Evolutionary conservation across 2,329 filamentous ascomycete species (phyloP).

Genomic region (Penicillium polonicum): DNA sequence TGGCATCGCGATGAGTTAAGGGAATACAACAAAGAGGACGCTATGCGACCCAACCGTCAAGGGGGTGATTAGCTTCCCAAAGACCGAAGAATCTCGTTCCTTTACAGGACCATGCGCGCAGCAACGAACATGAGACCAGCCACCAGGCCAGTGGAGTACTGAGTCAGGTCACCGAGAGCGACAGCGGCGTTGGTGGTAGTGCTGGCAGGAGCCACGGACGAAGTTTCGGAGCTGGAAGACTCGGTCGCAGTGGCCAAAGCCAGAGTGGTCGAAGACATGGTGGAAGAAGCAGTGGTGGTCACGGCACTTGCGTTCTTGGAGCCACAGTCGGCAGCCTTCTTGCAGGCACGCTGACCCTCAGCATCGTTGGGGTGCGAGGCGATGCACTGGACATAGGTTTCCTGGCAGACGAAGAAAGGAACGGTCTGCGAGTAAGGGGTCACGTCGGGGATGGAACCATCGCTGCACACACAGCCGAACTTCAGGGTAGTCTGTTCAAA

Average conservation of each 20-base stretch:
- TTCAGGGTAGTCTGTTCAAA: slow-evolving; percentile 41
- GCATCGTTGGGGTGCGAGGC: slow-evolving; percentile 46
- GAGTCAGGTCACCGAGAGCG: slow-evolving; percentile 45
- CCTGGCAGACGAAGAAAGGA: slow-evolving; percentile 60
- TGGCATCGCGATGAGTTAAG: slow-evolving; percentile 21
- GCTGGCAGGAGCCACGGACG: slow-evolving; percentile 29
- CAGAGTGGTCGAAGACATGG: slow-evolving; percentile 29
- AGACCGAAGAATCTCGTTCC: slow-evolving; percentile 6
- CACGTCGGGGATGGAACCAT: slow-evolving; percentile 57
- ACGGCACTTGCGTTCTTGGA: slow-evolving; percentile 45
- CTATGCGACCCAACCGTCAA: slow-evolving; percentile 7
- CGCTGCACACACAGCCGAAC: slow-evolving; percentile 59
- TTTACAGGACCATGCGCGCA: slow-evolving; percentile 59
- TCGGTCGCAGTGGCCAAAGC: slow-evolving; percentile 35
- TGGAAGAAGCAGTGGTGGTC: slow-evolving; percentile 25
- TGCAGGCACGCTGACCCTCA: slow-evolving; percentile 51
- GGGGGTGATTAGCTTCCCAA: not conserved
- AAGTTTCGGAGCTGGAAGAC: slow-evolving; percentile 22
- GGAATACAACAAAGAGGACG: slow-evolving; percentile 15
- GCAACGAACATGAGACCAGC: slow-evolving; percentile 55
- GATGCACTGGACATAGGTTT: slow-evolving; percentile 52
- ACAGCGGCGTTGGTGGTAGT: slow-evolving; percentile 46
- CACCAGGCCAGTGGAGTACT: slow-evolving; percentile 54
- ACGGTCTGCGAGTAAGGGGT: slow-evolving; percentile 57
- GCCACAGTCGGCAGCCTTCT: slow-evolving; percentile 52